Percentiles rank a stretch among this genome's conserved stretches.
These are phyloP conservation scores for Aspergillus mulundensis DNA, from an alignment of 495 filamentous ascomycete species.

Conservation along the genomic window DNA sequence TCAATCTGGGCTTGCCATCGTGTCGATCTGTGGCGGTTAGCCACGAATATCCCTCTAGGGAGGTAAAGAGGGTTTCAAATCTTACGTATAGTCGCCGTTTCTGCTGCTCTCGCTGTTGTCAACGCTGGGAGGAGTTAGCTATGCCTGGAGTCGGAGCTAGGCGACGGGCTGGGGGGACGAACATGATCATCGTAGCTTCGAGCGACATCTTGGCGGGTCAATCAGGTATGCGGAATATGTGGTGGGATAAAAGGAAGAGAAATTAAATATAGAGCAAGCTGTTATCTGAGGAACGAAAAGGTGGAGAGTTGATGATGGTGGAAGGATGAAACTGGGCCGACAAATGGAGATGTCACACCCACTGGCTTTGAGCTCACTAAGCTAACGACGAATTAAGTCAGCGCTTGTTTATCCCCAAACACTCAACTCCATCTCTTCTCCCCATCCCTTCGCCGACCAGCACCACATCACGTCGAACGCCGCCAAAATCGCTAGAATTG, in stretches of 20 bases:
- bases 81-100: slow-evolving; percentile 83
- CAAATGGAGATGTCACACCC: slow-evolving; percentile 18
- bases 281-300: neutral
- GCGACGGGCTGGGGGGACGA: slow-evolving; percentile 24
- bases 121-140: slow-evolving; percentile 52
- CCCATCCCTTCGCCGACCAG: slow-evolving; percentile 13
- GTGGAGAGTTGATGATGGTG: slow-evolving; percentile 5
- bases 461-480: neutral
- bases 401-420: slow-evolving; percentile 27
- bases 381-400: slow-evolving; percentile 25
- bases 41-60: slow-evolving; percentile 3
- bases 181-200: slow-evolving; percentile 75
- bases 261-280: slow-evolving; percentile 4
- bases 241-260: slow-evolving; percentile 12
- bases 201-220: slow-evolving; percentile 56
- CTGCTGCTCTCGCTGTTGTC: slow-evolving; percentile 98
- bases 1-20: slow-evolving; percentile 94
- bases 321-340: slow-evolving; percentile 12
- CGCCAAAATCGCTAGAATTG: neutral
- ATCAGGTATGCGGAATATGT: slow-evolving; percentile 5
- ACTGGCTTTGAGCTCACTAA: slow-evolving; percentile 3
- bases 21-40: slow-evolving; percentile 59
- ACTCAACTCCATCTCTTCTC: slow-evolving; percentile 14
- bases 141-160: slow-evolving; percentile 17
- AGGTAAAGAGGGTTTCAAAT: neutral